A percentile compares a stretch with the other conserved stretches of the same genome.
Conservation (phyloP, 2,329 filamentous ascomycete genomes). For the Scolecobasidium constrictum region DNA sequence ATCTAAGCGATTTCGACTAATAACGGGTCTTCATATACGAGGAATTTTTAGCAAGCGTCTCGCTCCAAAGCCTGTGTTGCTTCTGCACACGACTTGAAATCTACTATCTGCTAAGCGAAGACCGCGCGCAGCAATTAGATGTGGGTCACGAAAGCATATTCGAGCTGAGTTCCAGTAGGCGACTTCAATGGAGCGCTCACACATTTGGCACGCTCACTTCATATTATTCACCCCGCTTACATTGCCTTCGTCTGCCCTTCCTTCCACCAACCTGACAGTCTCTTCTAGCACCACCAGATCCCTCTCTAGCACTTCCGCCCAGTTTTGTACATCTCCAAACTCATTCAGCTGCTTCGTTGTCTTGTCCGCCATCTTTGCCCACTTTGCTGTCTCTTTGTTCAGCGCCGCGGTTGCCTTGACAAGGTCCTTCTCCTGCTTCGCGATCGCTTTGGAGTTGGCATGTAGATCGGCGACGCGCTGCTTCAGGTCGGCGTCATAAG, state of each 20-base stretch:
- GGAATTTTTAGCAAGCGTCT: too few species aligned
- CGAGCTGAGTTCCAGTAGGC: too few species aligned
- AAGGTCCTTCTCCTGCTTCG: constrained; percentile 57
- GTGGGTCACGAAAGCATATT: too few species aligned
- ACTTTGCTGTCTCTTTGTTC: constrained; percentile 52
- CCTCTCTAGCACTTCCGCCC: constrained; percentile 65
- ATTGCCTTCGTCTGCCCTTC: constrained; percentile 16
- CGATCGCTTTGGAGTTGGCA: constrained; percentile 53
- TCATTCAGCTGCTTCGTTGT: constrained; percentile 61
- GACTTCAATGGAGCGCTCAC: too few species aligned
- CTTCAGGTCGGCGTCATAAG: constrained; percentile 57
- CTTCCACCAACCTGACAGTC: constrained; percentile 26
- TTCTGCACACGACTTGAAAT: too few species aligned
- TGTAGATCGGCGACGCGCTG: constrained; percentile 60
- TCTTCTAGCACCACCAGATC: constrained; percentile 30
- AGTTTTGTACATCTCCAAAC: constrained; percentile 74
- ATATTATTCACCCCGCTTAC: constrained; percentile 20
- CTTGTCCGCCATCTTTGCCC: constrained; percentile 51
- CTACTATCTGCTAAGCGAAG: too few species aligned
- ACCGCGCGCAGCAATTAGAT: too few species aligned
- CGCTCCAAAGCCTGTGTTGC: too few species aligned
- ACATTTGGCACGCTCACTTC: too few species aligned
- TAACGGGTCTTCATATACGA: too few species aligned
- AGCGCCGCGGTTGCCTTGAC: constrained; percentile 48
- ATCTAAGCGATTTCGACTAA: too few species aligned